A percentile compares a stretch with the other conserved stretches of the same genome.
Evolutionary conservation across 2,329 filamentous ascomycete species (phyloP).

Genomic region (Verticillium isaacii): DNA sequence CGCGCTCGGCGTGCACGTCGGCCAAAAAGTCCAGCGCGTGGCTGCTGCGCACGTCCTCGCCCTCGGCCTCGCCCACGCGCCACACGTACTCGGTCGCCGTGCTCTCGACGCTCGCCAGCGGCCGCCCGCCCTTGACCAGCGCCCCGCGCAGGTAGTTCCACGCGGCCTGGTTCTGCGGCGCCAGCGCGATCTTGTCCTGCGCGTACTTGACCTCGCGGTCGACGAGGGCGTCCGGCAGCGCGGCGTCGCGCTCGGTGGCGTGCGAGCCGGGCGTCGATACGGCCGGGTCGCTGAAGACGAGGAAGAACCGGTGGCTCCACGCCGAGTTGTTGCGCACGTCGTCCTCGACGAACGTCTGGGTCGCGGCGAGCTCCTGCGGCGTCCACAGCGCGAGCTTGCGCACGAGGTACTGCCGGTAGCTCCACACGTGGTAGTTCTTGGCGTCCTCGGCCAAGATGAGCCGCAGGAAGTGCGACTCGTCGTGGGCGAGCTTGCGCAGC

Average conservation of each 20-base stretch:
- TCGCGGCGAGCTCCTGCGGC: slow-evolving; percentile 65
- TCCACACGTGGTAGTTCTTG: slow-evolving; percentile 99
- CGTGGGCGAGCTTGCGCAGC: slow-evolving; percentile 52
- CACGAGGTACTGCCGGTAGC: slow-evolving; percentile 74
- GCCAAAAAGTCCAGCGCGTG: slow-evolving; percentile 69
- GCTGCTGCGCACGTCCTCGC: slow-evolving; percentile 54
- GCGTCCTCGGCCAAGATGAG: slow-evolving; percentile 79
- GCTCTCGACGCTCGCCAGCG: slow-evolving; percentile 36
- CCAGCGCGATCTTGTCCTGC: slow-evolving; percentile 66
- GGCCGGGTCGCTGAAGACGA: slow-evolving; percentile 69
- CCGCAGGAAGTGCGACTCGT: slow-evolving; percentile 71
- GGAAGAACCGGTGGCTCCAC: slow-evolving; percentile 94
- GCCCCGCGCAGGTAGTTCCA: slow-evolving; percentile 90
- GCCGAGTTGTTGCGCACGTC: slow-evolving; percentile 96
- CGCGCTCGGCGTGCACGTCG: slow-evolving; percentile 57
- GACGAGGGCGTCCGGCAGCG: slow-evolving; percentile 58
- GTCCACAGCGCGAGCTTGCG: slow-evolving; percentile 63
- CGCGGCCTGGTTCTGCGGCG: slow-evolving; percentile 88
- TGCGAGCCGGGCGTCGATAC: slow-evolving; percentile 40
- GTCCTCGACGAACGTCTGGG: slow-evolving; percentile 66
- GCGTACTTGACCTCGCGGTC: slow-evolving; percentile 73
- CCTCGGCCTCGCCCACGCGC: slow-evolving; percentile 35
- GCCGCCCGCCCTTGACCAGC: slow-evolving; percentile 59
- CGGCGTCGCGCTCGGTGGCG: slow-evolving; percentile 47
- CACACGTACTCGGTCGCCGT: slow-evolving; percentile 50